Percentiles rank a stretch among this genome's conserved stretches.
phyloP scores from a whole-genome alignment of 2,329 filamentous ascomycete species.

The Aureobasidium sp. region DNA sequence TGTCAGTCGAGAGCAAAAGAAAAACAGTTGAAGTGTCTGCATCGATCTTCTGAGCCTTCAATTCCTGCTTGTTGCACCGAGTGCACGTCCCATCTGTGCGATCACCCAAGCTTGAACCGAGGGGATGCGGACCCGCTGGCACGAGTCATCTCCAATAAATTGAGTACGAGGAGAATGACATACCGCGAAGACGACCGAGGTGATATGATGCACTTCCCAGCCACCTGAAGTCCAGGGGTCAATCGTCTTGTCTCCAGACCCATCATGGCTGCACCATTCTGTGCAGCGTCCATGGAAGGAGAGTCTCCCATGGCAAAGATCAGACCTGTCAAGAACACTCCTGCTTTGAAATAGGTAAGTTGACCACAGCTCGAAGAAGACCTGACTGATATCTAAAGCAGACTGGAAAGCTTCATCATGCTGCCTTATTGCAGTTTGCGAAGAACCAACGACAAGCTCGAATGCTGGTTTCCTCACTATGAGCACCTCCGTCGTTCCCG shows the following conservation, averaged over 20 bases:
- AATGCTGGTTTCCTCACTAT: not conserved
- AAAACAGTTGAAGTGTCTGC: too few relatives aligned
- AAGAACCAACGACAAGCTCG: not conserved
- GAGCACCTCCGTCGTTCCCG: too few relatives aligned
- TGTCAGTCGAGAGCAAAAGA: not conserved
- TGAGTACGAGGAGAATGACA: not conserved
- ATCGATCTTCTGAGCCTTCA: not conserved
- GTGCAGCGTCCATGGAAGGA: not conserved
- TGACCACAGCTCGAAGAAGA: not conserved
- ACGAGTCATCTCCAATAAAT: not conserved
- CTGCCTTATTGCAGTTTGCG: not conserved
- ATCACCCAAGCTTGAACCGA: not conserved
- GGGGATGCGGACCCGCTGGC: not conserved
- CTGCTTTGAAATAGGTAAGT: not conserved
- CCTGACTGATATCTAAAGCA: not conserved
- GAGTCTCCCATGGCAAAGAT: not conserved
- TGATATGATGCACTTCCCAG: not conserved
- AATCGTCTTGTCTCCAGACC: not conserved
- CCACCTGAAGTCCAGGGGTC: not conserved
- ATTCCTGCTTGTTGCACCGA: not conserved
- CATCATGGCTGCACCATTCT: not conserved
- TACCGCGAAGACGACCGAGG: not conserved
- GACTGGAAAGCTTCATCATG: not conserved
- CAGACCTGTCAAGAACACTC: not conserved
- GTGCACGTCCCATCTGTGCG: not conserved